Conservation (phyloP, 176 grass and related monocot species). For the Avena sativa region DNA sequence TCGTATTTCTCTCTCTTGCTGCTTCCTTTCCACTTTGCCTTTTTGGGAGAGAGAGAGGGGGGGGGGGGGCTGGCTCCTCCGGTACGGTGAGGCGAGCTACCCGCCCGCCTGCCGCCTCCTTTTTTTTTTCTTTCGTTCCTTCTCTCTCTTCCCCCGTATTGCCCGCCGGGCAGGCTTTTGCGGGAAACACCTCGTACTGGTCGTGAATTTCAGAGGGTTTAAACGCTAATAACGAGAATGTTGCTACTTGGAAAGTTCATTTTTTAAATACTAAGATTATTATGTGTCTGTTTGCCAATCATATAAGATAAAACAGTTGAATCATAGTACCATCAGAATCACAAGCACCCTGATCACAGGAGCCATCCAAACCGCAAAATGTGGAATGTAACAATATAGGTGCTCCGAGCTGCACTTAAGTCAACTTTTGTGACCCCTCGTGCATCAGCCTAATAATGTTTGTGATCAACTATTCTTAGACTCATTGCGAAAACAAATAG, state of each 20-base stretch:
- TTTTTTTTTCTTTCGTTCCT: conserved; percentile 17
- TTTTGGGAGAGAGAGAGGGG: conserved; percentile 38
- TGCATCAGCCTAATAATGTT: too few relatives aligned
- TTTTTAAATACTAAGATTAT: too few relatives aligned
- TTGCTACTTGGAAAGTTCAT: background rate
- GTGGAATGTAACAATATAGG: too few relatives aligned
- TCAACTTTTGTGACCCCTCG: too few relatives aligned
- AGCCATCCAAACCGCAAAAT: too few relatives aligned
- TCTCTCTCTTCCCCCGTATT: conserved; percentile 4
- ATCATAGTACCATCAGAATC: too few relatives aligned
- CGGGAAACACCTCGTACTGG: background rate
- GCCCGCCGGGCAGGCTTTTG: conserved; percentile 9
- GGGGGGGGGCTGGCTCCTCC: conserved; percentile 16
- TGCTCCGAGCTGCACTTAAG: too few relatives aligned
- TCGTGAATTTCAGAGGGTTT: background rate
- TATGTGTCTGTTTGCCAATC: too few relatives aligned
- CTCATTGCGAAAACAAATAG: too few relatives aligned
- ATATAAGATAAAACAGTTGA: too few relatives aligned
- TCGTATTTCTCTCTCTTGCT: conserved; percentile 8
- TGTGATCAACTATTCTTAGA: too few relatives aligned
- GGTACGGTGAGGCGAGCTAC: conserved; percentile 27
- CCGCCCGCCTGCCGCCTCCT: conserved; percentile 2
- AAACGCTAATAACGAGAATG: background rate
- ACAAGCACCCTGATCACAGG: too few relatives aligned
- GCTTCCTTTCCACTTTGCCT: conserved; percentile 33